Evolutionary conservation across 2,329 filamentous ascomycete genomes (phyloP), one percentile per base, ranked within the genome.

Genomic region (Lecanicillium sp.): DNA sequence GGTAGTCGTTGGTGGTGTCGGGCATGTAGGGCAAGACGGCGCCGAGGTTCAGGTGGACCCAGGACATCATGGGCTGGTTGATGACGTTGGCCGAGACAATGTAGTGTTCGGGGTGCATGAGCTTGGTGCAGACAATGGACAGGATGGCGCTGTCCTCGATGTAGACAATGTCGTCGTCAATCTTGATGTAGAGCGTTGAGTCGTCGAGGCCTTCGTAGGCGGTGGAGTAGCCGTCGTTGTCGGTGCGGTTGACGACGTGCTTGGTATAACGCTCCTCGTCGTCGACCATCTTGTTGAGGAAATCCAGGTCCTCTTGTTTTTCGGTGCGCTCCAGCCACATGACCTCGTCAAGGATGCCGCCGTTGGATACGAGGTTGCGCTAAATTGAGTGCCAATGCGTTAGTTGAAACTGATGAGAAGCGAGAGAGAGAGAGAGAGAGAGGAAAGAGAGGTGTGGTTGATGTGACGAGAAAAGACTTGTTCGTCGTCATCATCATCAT

Each of bases 1-100:
- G 46, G 4, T 45, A 45, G 5, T 51, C 48, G 12, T 47, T 44
- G 27, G 48, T 49, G 12, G 56, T 45, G 35, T 75, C 73, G 4
- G 73, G 71, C 15, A 74, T 60, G 50, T 75, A 77, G 3, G 73
- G 67, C 35, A 68, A 59, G 15, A 74, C 62, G 14, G 67, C 66
- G 5, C 68, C 70, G 8, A 70, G 58, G 41, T 73, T 72, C 48
- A 65, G 68, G 46, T 78, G 74, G 14, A 77, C 58, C 57, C 69
- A 67, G 35, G 65, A 64, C 22, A 75, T 65, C 9, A 71, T 60
- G 12, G 71, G 72, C 35, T 73, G 69, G 43, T 78, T 78, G 45
- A 77, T 58, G 16, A 78, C 60, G 44, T 78, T 76, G 35, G 71
- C 71, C 3, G 70, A 72, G 12, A 77, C 67, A 33, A 68, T 56